Percentiles rank a stretch among this genome's conserved stretches.
phyloP scores from a whole-genome alignment of 305 asterid genomes.

The Ilex paraguariensis region DNA sequence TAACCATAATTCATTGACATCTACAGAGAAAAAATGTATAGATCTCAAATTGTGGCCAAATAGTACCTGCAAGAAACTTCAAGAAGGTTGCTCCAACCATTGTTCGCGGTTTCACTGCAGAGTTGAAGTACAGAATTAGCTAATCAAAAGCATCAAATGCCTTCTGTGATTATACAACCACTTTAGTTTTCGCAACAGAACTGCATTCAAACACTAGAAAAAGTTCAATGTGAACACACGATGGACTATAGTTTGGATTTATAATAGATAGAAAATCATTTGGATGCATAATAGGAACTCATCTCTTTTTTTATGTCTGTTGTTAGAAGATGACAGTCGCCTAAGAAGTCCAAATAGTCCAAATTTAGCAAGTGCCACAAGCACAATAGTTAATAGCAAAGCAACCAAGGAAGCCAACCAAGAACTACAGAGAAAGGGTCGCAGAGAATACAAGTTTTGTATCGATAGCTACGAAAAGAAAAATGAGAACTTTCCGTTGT shows the following conservation, averaged over 20 bases:
- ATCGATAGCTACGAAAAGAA: no score
- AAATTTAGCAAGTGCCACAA: not conserved
- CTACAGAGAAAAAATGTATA: no score
- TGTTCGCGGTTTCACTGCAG: slow-evolving; percentile 88
- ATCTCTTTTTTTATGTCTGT: no score
- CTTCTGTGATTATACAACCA: not conserved
- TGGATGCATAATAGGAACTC: no score
- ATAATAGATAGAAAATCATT: no score
- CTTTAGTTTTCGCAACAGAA: not conserved
- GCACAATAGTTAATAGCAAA: not conserved
- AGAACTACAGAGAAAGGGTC: no score
- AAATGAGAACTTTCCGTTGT: no score
- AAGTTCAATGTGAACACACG: not conserved
- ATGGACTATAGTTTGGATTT: not conserved
- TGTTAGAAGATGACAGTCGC: not conserved
- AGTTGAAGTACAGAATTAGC: slow-evolving; percentile 18
- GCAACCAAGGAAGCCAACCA: no score
- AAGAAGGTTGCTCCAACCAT: slow-evolving; percentile 88
- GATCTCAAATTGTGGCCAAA: not conserved
- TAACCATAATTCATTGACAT: no score
- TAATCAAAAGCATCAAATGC: slow-evolving; percentile 11
- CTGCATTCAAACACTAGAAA: not conserved
- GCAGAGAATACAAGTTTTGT: no score
- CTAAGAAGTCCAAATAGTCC: not conserved
- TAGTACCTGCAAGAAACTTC: slow-evolving; percentile 86